Evolutionary conservation across 495 filamentous ascomycete species (phyloP).

Genomic region (Hypoxylon perforatum): DNA sequence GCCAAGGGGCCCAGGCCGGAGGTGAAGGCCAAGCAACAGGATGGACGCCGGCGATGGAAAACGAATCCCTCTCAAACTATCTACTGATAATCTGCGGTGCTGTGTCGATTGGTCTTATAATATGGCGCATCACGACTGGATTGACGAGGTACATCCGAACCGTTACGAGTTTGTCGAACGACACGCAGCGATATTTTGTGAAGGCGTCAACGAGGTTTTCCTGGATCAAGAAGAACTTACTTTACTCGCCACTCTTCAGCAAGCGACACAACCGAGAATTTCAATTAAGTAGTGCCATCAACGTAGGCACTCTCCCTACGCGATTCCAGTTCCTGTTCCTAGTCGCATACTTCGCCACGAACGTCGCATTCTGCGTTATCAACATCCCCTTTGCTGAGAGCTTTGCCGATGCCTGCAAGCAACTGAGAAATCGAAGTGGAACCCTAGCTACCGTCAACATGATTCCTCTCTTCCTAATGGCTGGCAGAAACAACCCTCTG

Average conservation of each 20-base stretch:
- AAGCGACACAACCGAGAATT: slow-evolving; percentile 91
- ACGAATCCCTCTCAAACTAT: slow-evolving; percentile 59
- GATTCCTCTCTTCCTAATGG: slow-evolving; percentile 89
- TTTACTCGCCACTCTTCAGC: slow-evolving; percentile 82
- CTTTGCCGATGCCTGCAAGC: slow-evolving; percentile 49
- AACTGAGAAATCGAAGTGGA: slow-evolving; percentile 84
- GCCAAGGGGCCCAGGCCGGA: background rate
- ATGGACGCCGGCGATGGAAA: slow-evolving; percentile 51
- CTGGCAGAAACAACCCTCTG: slow-evolving; percentile 92
- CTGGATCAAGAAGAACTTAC: slow-evolving; percentile 80
- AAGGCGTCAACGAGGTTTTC: slow-evolving; percentile 63
- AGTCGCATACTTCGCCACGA: slow-evolving; percentile 74
- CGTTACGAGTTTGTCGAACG: slow-evolving; percentile 75
- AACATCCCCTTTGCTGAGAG: slow-evolving; percentile 76
- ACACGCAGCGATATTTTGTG: slow-evolving; percentile 68
- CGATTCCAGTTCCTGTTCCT: slow-evolving; percentile 85
- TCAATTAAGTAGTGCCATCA: slow-evolving; percentile 84
- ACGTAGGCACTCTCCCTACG: slow-evolving; percentile 88
- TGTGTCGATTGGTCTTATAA: slow-evolving; percentile 52
- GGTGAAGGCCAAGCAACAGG: slow-evolving; percentile 45
- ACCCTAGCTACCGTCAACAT: slow-evolving; percentile 87
- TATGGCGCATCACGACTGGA: slow-evolving; percentile 62
- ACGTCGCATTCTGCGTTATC: slow-evolving; percentile 82
- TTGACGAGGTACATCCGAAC: slow-evolving; percentile 78
- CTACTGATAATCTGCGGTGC: slow-evolving; percentile 59